phyloP scores from a whole-genome alignment of 2,329 filamentous ascomycete genomes.

The Diaporthe citrichinensis region DNA sequence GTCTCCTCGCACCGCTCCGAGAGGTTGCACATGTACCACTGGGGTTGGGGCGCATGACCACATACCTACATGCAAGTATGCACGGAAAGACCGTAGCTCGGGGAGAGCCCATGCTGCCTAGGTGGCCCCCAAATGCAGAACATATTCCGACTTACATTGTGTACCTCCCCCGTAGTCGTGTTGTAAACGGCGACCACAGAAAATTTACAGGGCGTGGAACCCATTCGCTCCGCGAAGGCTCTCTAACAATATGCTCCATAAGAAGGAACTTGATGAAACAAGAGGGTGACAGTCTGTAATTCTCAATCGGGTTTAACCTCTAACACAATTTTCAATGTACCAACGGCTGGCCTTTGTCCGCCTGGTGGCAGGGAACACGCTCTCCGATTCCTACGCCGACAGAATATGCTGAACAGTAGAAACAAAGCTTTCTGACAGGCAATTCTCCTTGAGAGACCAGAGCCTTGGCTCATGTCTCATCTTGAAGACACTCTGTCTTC shows the following conservation, averaged over 20 bases:
- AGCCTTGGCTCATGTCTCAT: neutral
- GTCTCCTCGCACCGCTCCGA: neutral
- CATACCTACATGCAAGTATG: neutral
- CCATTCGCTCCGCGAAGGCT: neutral
- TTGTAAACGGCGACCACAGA: no score
- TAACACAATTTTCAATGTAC: no score
- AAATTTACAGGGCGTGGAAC: no score
- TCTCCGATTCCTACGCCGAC: neutral
- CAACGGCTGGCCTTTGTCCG: no score
- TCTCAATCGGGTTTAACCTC: no score
- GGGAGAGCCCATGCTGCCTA: no score
- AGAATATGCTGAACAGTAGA: neutral
- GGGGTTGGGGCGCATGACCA: neutral
- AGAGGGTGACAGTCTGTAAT: no score
- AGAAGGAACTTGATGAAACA: neutral
- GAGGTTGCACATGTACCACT: neutral
- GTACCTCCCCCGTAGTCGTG: no score
- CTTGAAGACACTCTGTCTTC: neutral
- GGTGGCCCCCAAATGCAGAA: no score
- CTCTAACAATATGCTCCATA: neutral
- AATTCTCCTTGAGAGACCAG: neutral
- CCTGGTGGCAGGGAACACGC: no score
- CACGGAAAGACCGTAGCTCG: neutral
- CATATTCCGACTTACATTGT: no score
- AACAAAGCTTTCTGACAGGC: neutral